Evolutionary conservation across 805 yeast species (phyloP).

Genomic region (Wickerhamiella lipophila): DNA sequence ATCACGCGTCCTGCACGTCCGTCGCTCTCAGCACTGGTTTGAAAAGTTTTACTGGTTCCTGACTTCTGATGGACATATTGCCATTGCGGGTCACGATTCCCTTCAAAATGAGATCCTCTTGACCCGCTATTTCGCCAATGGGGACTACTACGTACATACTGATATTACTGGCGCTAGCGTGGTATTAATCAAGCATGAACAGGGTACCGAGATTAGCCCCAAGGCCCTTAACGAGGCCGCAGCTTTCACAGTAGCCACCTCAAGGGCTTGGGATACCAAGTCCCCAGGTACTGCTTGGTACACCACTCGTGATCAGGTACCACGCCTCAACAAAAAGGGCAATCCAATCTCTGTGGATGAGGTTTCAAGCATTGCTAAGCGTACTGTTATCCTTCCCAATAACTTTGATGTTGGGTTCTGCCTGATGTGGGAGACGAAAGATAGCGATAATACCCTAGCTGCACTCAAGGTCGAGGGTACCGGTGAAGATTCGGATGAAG

Average conservation of each 20-base stretch:
- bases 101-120: slow-evolving; percentile 70
- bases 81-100: slow-evolving; percentile 75
- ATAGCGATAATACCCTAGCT: slow-evolving; percentile 19
- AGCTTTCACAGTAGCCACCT: slow-evolving; percentile 58
- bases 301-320: slow-evolving; percentile 54
- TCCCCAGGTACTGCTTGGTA: slow-evolving; percentile 76
- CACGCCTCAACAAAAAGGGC: slow-evolving; percentile 37
- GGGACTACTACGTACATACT: slow-evolving; percentile 60
- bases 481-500: slow-evolving; percentile 22
- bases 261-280: slow-evolving; percentile 85
- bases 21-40: slow-evolving; percentile 74
- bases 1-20: slow-evolving; percentile 34
- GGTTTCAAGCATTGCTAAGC: slow-evolving; percentile 40
- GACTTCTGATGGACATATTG: slow-evolving; percentile 77
- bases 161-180: slow-evolving; percentile 64
- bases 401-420: slow-evolving; percentile 86
- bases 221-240: slow-evolving; percentile 85
- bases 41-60: slow-evolving; percentile 92
- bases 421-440: slow-evolving; percentile 48
- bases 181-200: slow-evolving; percentile 72
- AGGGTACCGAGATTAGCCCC: slow-evolving; percentile 56
- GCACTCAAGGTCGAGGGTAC: slow-evolving; percentile 13
- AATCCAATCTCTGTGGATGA: slow-evolving; percentile 54
- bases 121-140: slow-evolving; percentile 58
- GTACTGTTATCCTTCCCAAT: slow-evolving; percentile 53